Conservation (phyloP, 345 rosid genomes). For the Hypericum perforatum region DNA sequence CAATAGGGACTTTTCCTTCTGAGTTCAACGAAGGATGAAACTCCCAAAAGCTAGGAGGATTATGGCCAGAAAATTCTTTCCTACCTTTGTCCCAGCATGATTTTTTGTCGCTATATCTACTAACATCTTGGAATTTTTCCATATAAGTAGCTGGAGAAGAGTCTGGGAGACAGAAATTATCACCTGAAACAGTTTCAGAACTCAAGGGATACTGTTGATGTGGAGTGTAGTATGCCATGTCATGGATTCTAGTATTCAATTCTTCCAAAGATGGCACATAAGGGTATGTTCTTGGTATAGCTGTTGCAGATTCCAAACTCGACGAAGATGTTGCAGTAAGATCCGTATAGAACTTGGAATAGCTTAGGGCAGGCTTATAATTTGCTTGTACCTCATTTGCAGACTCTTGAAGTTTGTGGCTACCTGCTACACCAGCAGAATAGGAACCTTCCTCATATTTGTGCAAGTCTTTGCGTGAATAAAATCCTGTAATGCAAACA, state of each 20-base stretch:
- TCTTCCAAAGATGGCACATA: constrained; percentile 23
- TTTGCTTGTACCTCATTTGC: constrained; percentile 16
- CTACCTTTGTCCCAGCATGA: constrained; percentile 7
- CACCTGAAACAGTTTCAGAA: constrained; percentile 14
- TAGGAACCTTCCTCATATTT: constrained; percentile 23
- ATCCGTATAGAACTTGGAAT: constrained; percentile 17
- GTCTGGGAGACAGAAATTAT: constrained; percentile 5
- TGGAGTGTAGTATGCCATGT: constrained; percentile 16
- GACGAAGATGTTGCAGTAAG: constrained; percentile 23
- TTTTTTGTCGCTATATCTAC: constrained; percentile 11
- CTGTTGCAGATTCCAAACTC: constrained; percentile 23
- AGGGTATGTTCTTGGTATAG: constrained; percentile 24
- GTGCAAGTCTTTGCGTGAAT: constrained; percentile 24
- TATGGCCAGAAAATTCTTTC: constrained; percentile 12
- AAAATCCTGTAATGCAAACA: constrained; percentile 25
- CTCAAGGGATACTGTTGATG: constrained; percentile 18
- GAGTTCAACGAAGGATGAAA: constrained; percentile 18
- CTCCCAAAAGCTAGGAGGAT: constrained; percentile 20
- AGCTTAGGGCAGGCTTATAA: constrained; percentile 23
- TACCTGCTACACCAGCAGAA: constrained; percentile 17
- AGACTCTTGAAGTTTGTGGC: constrained; percentile 24
- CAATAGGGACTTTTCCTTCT: constrained; percentile 23
- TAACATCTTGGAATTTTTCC: constrained; percentile 11
- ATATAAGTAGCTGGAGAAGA: constrained; percentile 21
- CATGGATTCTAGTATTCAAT: constrained; percentile 21